A percentile compares a stretch with the other conserved stretches of the same genome.
These are phyloP conservation scores for Capillidium heterosporum DNA, from an alignment of 371 early-diverging fungal species.

Conservation along the genomic window DNA sequence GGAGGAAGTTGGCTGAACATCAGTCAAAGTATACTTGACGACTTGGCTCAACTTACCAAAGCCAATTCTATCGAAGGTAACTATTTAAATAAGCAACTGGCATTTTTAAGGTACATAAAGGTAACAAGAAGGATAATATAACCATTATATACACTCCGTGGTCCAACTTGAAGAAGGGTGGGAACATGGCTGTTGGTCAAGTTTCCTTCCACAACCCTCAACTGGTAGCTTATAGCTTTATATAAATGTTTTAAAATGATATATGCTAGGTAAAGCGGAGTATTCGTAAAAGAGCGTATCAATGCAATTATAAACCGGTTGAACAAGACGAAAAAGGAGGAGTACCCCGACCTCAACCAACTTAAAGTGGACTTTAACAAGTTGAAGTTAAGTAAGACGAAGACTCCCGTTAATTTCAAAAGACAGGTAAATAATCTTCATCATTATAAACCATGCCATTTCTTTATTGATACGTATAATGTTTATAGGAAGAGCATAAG, in stretches of 20 bases:
- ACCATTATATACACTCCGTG: constrained; percentile 90
- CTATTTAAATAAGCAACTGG: not conserved
- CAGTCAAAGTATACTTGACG: constrained; percentile 47
- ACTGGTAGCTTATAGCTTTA: constrained; percentile 16
- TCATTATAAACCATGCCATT: not conserved
- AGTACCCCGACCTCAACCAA: constrained; percentile 48
- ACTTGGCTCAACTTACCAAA: constrained; percentile 85
- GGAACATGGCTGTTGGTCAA: constrained; percentile 87
- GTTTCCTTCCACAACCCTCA: constrained; percentile 75
- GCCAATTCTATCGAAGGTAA: constrained; percentile 85
- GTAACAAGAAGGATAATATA: constrained; percentile 36
- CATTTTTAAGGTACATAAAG: constrained; percentile 3
- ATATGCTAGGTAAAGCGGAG: constrained; percentile 38
- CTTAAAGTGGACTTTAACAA: constrained; percentile 50
- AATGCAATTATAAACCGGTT: constrained; percentile 82
- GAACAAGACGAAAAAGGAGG: constrained; percentile 77
- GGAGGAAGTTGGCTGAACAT: constrained; percentile 70
- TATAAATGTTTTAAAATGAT: not conserved
- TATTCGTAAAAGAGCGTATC: constrained; percentile 50
- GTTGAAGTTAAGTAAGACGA: constrained; percentile 19
- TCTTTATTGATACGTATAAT: not conserved
- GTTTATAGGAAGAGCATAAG: not conserved
- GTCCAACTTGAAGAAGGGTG: constrained; percentile 79
- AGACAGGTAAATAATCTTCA: constrained; percentile 6
- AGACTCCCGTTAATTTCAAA: constrained; percentile 11